Percentiles rank a stretch among this genome's conserved stretches.
Conservation (phyloP, 441 rosid species). For the Viola pubescens region DNA sequence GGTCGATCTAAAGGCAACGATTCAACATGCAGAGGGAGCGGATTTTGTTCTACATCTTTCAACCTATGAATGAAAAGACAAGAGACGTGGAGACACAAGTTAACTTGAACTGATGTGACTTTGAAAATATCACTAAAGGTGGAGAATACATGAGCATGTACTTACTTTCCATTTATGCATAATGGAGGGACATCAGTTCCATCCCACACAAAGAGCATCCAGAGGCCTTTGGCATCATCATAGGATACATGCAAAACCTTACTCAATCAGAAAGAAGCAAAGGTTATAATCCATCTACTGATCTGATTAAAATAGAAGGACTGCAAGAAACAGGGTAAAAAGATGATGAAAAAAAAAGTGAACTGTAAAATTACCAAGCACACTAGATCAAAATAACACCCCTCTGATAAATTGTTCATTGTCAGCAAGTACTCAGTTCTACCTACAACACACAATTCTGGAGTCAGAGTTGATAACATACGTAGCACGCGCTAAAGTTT, state of each 20-base stretch:
- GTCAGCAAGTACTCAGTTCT: too few relatives aligned
- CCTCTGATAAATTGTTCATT: too few relatives aligned
- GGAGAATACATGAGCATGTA: background rate
- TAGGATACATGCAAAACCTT: conserved; percentile 15
- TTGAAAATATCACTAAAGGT: background rate
- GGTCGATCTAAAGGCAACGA: background rate
- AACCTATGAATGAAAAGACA: background rate
- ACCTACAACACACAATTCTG: too few relatives aligned
- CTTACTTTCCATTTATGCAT: conserved; percentile 13
- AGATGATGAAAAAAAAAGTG: too few relatives aligned
- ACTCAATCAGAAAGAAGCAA: background rate
- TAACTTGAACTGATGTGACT: background rate
- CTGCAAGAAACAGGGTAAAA: too few relatives aligned
- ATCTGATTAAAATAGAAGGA: too few relatives aligned
- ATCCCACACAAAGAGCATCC: conserved; percentile 25
- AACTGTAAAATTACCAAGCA: too few relatives aligned
- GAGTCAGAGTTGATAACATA: too few relatives aligned
- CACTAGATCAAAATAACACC: too few relatives aligned
- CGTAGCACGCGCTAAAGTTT: too few relatives aligned
- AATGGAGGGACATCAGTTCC: conserved; percentile 21
- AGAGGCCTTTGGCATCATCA: background rate
- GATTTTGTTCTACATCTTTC: conserved; percentile 1
- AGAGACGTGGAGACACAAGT: background rate
- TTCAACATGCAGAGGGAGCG: conserved; percentile 10
- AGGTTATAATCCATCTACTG: too few relatives aligned